Evolutionary conservation across 2,329 filamentous ascomycete genomes (phyloP).

Genomic region (Ceratocystis cubensis): DNA sequence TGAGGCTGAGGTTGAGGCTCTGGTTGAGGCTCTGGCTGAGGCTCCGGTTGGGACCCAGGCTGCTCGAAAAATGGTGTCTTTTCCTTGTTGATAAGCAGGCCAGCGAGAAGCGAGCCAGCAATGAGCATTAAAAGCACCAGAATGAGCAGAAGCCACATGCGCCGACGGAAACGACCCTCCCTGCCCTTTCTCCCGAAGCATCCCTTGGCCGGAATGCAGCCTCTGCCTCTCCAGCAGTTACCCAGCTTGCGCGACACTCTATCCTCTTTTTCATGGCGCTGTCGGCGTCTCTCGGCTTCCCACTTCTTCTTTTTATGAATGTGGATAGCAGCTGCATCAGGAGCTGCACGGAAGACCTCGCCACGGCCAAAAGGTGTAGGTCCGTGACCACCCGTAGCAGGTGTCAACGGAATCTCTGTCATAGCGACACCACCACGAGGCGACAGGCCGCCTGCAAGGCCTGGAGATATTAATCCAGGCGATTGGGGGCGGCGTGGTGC

Average conservation of each 20-base stretch:
- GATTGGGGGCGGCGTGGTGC: slow-evolving; percentile 39
- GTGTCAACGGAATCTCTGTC: slow-evolving; percentile 45
- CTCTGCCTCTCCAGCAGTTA: slow-evolving; percentile 52
- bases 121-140: slow-evolving; percentile 41
- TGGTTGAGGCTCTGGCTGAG: background rate
- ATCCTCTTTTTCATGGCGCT: slow-evolving; percentile 54
- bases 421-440: slow-evolving; percentile 49
- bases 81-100: slow-evolving; percentile 33
- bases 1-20: background rate
- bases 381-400: slow-evolving; percentile 32
- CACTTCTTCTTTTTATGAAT: background rate
- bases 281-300: slow-evolving; percentile 29
- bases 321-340: slow-evolving; percentile 32
- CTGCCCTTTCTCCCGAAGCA: slow-evolving; percentile 52
- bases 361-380: slow-evolving; percentile 28
- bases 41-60: background rate
- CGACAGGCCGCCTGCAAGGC: slow-evolving; percentile 48
- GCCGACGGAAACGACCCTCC: slow-evolving; percentile 50
- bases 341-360: slow-evolving; percentile 34
- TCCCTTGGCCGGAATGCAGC: slow-evolving; percentile 47
- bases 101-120: slow-evolving; percentile 44
- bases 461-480: slow-evolving; percentile 51
- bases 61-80: slow-evolving; percentile 2
- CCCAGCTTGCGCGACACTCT: slow-evolving; percentile 43
- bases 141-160: slow-evolving; percentile 44